Evolutionary conservation across 2,329 filamentous ascomycete genomes (phyloP), one percentile per base, ranked within the genome.

Genomic region (Penicillium sp.): DNA sequence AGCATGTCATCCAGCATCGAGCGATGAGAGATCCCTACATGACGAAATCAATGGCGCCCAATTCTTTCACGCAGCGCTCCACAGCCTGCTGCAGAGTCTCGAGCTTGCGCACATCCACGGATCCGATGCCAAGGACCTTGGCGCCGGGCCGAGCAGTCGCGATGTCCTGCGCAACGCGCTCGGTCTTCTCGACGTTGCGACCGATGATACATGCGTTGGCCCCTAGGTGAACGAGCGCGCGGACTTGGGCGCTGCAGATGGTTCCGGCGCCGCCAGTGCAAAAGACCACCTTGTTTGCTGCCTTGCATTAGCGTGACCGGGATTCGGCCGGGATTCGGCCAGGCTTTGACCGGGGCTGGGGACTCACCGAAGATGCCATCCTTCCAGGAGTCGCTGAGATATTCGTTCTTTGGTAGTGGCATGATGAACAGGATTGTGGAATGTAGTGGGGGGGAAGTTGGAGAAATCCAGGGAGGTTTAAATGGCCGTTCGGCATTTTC

Each of bases 191-290:
- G 42, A 88, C 83, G 71, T 90, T 96, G 63, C 94, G 88, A 39
- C 94, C 94, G 53, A 97, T 84, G 68, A 99, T 97, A 75, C 90
- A 96, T 46, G 94, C 94, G 66, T 97, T 88, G 42, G 92, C 93
- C 49, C 94, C 94, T 7, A 99, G 85, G 58, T 92, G 84, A 22
- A 99, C 92, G 55, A 99, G 80, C 4, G 94, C 94, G 60, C 92
- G 85, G 31, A 96, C 94, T 78, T 97, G 94, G 51, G 90, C 92
- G 65, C 89, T 94, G 79, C 94, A 97, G 68, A 99, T 97, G 24
- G 89, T 88, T 51, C 94, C 93, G 5, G 92, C 92, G 48, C 94
- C 94, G 54, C 94, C 94, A 3, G 94, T 99, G 68, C 95, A 95
- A 75, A 97, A 96, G 63, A 93, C 84, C 42, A 97, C 92, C 67